A percentile compares a stretch with the other conserved stretches of the same genome.
phyloP scores from a whole-genome alignment of 805 yeast species.

The Saturnispora saitoi region DNA sequence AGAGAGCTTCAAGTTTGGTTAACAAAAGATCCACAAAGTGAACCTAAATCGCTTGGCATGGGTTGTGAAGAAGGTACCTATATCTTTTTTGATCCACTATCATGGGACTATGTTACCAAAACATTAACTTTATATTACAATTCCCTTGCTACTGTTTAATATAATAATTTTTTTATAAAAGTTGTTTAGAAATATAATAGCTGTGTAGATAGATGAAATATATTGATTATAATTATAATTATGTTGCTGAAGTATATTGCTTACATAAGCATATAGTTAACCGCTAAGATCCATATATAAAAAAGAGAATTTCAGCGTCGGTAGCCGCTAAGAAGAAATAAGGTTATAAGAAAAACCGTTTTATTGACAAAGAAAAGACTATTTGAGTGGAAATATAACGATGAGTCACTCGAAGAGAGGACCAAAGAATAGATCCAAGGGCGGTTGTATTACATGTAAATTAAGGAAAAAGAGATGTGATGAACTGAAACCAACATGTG shows the following conservation, averaged over 20 bases:
- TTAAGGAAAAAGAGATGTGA: constrained; percentile 53
- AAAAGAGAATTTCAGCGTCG: too few relatives aligned
- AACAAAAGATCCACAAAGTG: constrained; percentile 85
- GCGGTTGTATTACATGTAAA: constrained; percentile 66
- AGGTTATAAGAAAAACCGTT: too few relatives aligned
- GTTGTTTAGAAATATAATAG: too few relatives aligned
- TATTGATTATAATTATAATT: too few relatives aligned
- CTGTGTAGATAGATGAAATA: too few relatives aligned
- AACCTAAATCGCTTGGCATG: constrained; percentile 74
- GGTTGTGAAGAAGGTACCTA: constrained; percentile 86
- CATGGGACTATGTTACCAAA: constrained; percentile 89
- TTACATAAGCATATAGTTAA: too few relatives aligned
- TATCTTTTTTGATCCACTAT: constrained; percentile 88
- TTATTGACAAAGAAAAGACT: too few relatives aligned
- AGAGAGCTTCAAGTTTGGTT: constrained; percentile 94
- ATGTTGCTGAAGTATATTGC: too few relatives aligned
- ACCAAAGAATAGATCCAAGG: constrained; percentile 34
- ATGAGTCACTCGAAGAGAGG: not conserved
- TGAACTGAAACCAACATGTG: constrained; percentile 41
- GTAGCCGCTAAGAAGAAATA: too few relatives aligned
- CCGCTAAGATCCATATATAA: too few relatives aligned
- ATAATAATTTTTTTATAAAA: not conserved
- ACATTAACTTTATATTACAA: constrained; percentile 48
- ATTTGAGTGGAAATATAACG: too few relatives aligned
- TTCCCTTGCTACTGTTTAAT: constrained; percentile 17